Conservation (phyloP, 352 stramenopile species). For the Peronospora destructor region DNA sequence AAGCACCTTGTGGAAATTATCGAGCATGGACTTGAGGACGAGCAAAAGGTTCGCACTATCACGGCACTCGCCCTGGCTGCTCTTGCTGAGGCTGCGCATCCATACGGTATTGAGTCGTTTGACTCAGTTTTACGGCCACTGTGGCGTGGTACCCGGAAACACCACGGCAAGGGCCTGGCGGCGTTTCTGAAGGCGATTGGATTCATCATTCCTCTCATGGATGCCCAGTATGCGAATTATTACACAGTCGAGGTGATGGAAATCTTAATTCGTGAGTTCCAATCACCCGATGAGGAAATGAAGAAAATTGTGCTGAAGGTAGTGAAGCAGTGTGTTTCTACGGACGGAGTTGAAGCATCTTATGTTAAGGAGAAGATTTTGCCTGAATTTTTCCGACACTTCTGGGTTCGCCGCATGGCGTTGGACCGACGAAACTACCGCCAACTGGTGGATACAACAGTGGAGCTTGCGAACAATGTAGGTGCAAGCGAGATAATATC, state of each 20-base stretch:
- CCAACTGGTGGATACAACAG: constrained; percentile 97
- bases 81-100: constrained; percentile 95
- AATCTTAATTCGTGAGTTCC: constrained; percentile 98
- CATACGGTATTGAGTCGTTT: constrained; percentile 99
- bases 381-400: constrained; percentile 98
- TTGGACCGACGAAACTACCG: constrained; percentile 97
- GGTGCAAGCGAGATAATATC: constrained; percentile 97
- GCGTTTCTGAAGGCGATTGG: constrained; percentile 99
- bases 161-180: constrained; percentile 96
- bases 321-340: constrained; percentile 97
- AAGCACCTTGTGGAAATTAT: constrained; percentile 98
- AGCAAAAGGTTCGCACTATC: constrained; percentile 98
- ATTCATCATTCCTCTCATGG: constrained; percentile 99
- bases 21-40: constrained; percentile 94
- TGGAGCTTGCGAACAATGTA: constrained; percentile 98
- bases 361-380: constrained; percentile 98
- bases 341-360: constrained; percentile 95
- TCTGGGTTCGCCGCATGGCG: constrained; percentile 98
- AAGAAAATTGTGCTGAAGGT: constrained; percentile 97
- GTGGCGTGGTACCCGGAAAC: constrained; percentile 96
- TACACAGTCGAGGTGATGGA: constrained; percentile 99
- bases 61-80: constrained; percentile 95
- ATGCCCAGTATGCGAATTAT: constrained; percentile 98
- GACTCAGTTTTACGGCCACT: constrained; percentile 96
- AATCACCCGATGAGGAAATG: constrained; percentile 99